Conservation (phyloP, 257 asterid species). For the Solanum microdontum region DNA sequence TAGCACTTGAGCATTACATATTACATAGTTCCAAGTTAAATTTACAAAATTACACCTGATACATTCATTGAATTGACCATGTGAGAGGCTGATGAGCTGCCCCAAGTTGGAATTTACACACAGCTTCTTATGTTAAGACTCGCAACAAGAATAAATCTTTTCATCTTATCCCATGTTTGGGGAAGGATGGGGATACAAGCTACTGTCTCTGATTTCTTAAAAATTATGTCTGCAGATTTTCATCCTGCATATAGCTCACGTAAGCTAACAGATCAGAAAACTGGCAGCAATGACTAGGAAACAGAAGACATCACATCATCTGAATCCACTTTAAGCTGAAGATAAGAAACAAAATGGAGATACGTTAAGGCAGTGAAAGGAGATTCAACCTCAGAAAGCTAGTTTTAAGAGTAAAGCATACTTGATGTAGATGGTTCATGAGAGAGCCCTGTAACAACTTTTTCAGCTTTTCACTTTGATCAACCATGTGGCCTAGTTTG, state of each 20-base stretch:
- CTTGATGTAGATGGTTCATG: slow-evolving; percentile 62
- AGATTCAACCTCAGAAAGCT: neutral
- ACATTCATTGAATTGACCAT: neutral
- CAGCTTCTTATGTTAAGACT: neutral
- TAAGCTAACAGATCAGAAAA: neutral
- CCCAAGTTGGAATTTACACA: neutral
- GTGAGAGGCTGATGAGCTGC: neutral
- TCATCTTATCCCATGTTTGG: neutral
- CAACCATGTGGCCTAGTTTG: slow-evolving; percentile 62
- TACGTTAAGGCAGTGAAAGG: neutral
- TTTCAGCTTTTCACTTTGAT: slow-evolving; percentile 78
- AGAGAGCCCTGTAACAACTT: slow-evolving; percentile 48
- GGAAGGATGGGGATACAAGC: neutral
- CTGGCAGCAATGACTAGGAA: slow-evolving; percentile 6
- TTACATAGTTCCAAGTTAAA: neutral
- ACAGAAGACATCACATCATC: slow-evolving; percentile 49
- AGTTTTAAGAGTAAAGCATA: slow-evolving; percentile 14
- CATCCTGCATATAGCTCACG: neutral
- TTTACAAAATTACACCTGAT: neutral
- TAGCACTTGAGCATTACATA: neutral
- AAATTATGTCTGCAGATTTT: neutral
- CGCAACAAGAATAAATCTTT: neutral
- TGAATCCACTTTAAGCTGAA: slow-evolving; percentile 78
- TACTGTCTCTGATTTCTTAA: neutral
- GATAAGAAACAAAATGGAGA: neutral